Evolutionary conservation across 139 green algal genomes (phyloP), one percentile per base, ranked within the genome.

Genomic region (Picochlorum sp.): DNA sequence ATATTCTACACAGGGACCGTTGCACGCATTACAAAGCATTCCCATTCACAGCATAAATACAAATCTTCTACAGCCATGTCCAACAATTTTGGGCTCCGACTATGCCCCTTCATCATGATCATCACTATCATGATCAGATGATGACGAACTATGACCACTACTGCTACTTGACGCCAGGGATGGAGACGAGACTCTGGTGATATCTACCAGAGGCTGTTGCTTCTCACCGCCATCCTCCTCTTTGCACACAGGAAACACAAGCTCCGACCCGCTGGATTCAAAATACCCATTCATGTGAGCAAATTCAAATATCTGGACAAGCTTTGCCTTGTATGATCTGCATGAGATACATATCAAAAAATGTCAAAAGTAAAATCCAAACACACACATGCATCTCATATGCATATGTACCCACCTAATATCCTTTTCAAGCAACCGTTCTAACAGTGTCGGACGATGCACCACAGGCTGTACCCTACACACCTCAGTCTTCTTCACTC

Each of bases 361-460:
- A 41, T 13, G 82, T 69, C 73, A 85, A 85, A 45, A 60, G 61
- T 13, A 85, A 77, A 21, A 87, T 66, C 64, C 87, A 85, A 18
- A 28, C 24, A 73, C 68, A 85, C 23, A 77, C 68, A 63, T 75
- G 66, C 52, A 67, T 81, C 59, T 70, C 58, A 41, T 28, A 28
- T 28, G 24, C 24, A 28, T 28, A 28, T 28, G 0, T 28, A 85
- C 81, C 6, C 37, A 52, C 45, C 60, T 63, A 45, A 86, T 77
- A 38, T 88, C 79, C 49, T 69, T 71, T 2, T 67, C 77, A 37
- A 88, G 66, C 64, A 88, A 73, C 63, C 81, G 85, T 60, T 82
- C 63, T 37, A 88, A 71, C 65, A 88, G 73, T 14, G 65, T 41
- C 8, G 34, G 34, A 41, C 34, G 34, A 41, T 41, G 34, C 8